These are phyloP conservation scores for Alnus glutinosa DNA, from an alignment of 306 rosid species.

Conservation along the genomic window DNA sequence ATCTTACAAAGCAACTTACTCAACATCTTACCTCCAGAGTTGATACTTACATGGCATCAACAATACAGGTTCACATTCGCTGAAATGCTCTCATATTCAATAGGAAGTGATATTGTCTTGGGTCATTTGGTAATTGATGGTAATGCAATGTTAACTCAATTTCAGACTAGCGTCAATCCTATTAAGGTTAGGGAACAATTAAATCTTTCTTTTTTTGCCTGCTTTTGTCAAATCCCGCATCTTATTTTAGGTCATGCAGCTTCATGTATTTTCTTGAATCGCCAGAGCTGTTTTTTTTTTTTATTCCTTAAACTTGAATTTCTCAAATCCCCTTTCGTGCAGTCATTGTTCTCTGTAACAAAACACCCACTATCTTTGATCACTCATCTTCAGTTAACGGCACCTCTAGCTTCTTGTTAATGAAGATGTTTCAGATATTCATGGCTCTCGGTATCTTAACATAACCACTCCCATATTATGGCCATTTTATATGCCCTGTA, in stretches of 20 bases:
- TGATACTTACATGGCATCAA: conserved; percentile 75
- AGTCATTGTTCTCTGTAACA: neutral
- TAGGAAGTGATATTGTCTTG: neutral
- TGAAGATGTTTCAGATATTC: neutral
- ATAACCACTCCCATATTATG: neutral
- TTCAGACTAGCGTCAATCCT: neutral
- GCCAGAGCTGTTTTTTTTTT: neutral
- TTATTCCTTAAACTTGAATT: neutral
- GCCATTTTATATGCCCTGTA: neutral
- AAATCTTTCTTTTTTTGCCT: neutral
- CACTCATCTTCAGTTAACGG: neutral
- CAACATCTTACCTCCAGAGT: conserved; percentile 80
- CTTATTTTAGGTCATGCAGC: neutral
- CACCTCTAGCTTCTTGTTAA: neutral
- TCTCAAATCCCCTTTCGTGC: neutral
- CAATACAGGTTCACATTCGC: conserved; percentile 61
- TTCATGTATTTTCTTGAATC: neutral
- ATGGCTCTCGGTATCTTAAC: neutral
- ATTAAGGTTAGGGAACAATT: neutral
- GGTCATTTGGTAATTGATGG: neutral
- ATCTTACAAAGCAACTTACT: conserved; percentile 69
- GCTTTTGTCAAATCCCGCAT: neutral
- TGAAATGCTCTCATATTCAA: conserved; percentile 10
- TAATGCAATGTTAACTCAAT: neutral
- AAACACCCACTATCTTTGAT: neutral